A percentile compares a stretch with the other conserved stretches of the same genome.
Conservation (phyloP, 2,329 filamentous ascomycete genomes). For the Aureobasidium subglaciale region DNA sequence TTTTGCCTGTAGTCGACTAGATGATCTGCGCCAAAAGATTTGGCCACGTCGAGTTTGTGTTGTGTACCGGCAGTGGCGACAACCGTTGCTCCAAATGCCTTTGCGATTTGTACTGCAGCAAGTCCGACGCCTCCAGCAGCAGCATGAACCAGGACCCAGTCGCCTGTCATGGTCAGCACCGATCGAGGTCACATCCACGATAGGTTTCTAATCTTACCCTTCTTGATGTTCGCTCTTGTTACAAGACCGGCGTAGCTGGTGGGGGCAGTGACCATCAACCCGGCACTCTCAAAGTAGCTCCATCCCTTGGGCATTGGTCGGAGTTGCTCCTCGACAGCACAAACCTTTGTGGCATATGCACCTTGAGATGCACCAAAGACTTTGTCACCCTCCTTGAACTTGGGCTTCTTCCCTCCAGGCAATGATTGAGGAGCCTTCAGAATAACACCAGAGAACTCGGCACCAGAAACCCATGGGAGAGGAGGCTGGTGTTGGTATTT, state of each 20-base stretch:
- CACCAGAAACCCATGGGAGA: conserved; percentile 80
- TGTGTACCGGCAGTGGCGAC: conserved; percentile 80
- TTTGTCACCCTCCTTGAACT: conserved; percentile 67
- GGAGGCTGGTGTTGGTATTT: conserved; percentile 92
- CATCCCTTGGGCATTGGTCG: conserved; percentile 72
- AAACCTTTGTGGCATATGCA: conserved; percentile 72
- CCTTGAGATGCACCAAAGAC: conserved; percentile 87
- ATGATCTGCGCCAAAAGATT: conserved; percentile 76
- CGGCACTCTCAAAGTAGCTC: conserved; percentile 78
- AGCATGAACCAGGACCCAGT: conserved; percentile 84
- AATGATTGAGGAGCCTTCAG: conserved; percentile 54
- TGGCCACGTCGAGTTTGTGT: conserved; percentile 73
- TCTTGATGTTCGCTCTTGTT: conserved; percentile 65
- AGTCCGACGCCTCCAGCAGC: conserved; percentile 88
- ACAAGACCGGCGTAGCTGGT: conserved; percentile 84
- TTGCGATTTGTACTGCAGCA: conserved; percentile 87
- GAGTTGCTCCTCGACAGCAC: conserved; percentile 58
- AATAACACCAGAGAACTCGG: conserved; percentile 78
- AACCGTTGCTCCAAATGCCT: conserved; percentile 86
- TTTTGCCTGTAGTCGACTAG: conserved; percentile 66
- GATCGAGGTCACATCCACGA: not conserved
- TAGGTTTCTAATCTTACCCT: conserved; percentile 27
- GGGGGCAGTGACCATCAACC: conserved; percentile 84
- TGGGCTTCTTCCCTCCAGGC: conserved; percentile 27
- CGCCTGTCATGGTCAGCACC: conserved; percentile 44